These are phyloP conservation scores for Mycosphaerella sp. DNA, from an alignment of 2,329 filamentous ascomycete genomes.

Conservation along the genomic window DNA sequence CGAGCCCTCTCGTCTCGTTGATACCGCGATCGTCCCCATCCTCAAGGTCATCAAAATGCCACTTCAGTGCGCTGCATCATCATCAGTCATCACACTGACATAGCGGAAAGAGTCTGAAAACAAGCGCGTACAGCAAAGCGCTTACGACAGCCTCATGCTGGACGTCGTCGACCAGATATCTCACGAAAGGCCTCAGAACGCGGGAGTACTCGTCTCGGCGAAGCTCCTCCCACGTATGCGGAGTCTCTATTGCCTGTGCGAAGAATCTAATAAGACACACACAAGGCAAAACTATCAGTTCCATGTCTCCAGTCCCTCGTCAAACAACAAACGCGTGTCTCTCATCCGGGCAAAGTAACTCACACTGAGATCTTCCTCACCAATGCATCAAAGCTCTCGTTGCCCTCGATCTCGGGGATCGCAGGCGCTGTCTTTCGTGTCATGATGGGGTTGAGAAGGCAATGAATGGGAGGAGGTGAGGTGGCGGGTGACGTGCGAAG, in stretches of 20 bases:
- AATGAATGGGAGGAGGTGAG: conserved; percentile 2
- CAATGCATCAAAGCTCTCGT: conserved; percentile 58
- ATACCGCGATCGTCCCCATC: conserved; percentile 57
- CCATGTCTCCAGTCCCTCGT: conserved; percentile 8
- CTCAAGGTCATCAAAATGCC: conserved; percentile 62
- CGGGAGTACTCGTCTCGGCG: conserved; percentile 60
- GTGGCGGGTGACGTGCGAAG: neutral
- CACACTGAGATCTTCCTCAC: conserved; percentile 62
- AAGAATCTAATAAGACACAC: conserved; percentile 48
- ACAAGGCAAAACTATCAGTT: conserved; percentile 8
- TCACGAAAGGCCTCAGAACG: conserved; percentile 55
- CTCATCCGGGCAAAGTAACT: conserved; percentile 22
- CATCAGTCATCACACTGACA: neutral
- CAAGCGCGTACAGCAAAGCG: conserved; percentile 56
- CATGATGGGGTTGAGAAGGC: neutral
- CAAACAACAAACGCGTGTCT: conserved; percentile 4
- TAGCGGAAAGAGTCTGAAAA: neutral
- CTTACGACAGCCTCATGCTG: conserved; percentile 66
- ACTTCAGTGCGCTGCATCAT: conserved; percentile 58
- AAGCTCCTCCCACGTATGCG: conserved; percentile 68
- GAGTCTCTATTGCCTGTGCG: conserved; percentile 55
- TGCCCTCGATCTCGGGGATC: conserved; percentile 44
- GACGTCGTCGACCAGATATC: conserved; percentile 57
- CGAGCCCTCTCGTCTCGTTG: conserved; percentile 62
- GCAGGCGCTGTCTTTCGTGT: neutral